These are phyloP conservation scores for Lactarius deliciosus DNA, from an alignment of 768 basidiomycete genomes.

Conservation along the genomic window DNA sequence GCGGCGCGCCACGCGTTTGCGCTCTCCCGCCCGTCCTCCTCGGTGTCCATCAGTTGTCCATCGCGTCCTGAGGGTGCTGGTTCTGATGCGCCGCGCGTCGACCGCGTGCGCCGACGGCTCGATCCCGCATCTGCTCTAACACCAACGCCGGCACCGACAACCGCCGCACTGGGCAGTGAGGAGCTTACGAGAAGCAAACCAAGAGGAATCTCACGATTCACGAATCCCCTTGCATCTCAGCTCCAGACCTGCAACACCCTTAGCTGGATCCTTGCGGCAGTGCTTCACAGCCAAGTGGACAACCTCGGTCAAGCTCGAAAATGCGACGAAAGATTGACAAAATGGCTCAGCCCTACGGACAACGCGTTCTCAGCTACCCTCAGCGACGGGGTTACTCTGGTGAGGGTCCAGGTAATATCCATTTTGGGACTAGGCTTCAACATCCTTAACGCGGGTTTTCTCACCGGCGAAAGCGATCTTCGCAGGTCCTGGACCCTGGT, in stretches of 20 bases:
- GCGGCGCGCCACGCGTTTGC: conserved; percentile 70
- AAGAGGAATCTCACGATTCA: background rate
- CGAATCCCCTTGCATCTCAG: conserved; percentile 7
- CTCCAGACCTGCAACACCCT: background rate
- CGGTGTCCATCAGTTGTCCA: conserved; percentile 77
- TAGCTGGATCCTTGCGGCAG: background rate
- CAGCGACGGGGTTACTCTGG: background rate
- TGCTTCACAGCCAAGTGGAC: background rate
- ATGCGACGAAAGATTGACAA: background rate
- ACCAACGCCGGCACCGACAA: conserved; percentile 34
- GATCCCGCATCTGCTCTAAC: conserved; percentile 33
- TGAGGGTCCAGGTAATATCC: background rate
- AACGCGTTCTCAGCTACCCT: conserved; percentile 9
- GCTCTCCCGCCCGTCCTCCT: conserved; percentile 73
- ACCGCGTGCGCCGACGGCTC: conserved; percentile 57
- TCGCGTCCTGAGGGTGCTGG: conserved; percentile 46
- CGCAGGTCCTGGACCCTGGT: conserved; percentile 3
- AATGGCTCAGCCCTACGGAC: background rate
- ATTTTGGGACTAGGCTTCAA: background rate
- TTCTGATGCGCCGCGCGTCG: conserved; percentile 44
- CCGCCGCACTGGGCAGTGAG: conserved; percentile 37
- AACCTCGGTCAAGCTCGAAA: background rate
- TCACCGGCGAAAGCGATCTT: conserved; percentile 4
- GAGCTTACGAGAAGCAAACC: conserved; percentile 26
- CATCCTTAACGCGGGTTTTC: background rate